Base-by-base conservation (phyloP, 108 stramenopile species). In the Poteriospumella lacustris region DNA sequence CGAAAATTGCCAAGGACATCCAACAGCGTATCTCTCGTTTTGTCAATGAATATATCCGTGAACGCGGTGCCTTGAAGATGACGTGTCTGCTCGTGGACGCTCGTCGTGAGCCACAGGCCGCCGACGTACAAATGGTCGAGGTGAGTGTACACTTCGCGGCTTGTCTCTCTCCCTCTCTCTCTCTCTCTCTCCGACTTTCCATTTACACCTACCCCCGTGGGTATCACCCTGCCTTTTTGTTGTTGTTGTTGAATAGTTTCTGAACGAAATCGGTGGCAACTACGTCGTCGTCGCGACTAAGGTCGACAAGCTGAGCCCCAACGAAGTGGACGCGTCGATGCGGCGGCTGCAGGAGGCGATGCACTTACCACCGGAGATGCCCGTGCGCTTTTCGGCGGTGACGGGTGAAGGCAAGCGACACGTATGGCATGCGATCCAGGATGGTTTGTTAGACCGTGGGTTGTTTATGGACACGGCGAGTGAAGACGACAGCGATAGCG, bases 231-330 rank as follows among this genome's bases (percentile, higher is more conserved):
- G n/a, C n/a, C n/a, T n/a, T n/a, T 19, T 56, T 56, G 15, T 56
- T 56, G 24, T 56, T 56, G 52, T 56, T 56, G 15, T 56, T 19
- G 15, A 56, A 56, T 5, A 3, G 3, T 19, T 92, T 43, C 72
- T 93, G 64, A 91, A 83, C 67, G 92, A 93, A 58, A 90, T 90
- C 86, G 91, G 90, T 0, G 79, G 92, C 0, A 90, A 92, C 39
- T 79, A 94, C 42, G 82, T 91, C 36, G 91, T 96, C 0, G 91
- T 94, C 41, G 93, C 93, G 24, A 93, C 92, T 29, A 92, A 96
- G 78, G 82, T 88, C 1, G 95, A 96, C 82, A 96, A 96, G 80
- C 78, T 94, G n/a, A 81, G 41, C 42, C 38, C 77, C 26, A 43
- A 64, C 44, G 83, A 85, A 26, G 26, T 81, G 1, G 68, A 31